A percentile compares a stretch with the other conserved stretches of the same genome.
phyloP scores from a whole-genome alignment of 768 basidiomycete genomes.

The Lentinula guzmanii region DNA sequence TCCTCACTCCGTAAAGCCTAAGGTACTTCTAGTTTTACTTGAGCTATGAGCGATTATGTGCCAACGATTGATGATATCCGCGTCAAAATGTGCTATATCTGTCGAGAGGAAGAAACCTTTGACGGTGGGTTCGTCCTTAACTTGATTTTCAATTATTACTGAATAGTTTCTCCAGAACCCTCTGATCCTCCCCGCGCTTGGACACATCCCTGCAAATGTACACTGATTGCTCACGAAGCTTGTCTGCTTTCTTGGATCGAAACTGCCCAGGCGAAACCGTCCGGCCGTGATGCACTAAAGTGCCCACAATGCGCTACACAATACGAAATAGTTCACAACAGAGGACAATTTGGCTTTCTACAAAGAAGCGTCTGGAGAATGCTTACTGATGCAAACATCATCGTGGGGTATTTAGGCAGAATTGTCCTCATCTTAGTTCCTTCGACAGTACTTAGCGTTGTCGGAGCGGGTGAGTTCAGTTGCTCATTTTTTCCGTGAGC shows the following conservation, averaged over 20 bases:
- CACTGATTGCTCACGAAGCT: constrained; percentile 72
- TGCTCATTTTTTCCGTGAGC: not conserved
- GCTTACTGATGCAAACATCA: not conserved
- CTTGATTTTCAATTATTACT: not conserved
- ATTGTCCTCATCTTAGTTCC: constrained; percentile 37
- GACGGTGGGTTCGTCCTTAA: constrained; percentile 30
- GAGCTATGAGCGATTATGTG: constrained; percentile 9
- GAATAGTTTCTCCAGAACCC: constrained; percentile 30
- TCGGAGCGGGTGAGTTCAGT: constrained; percentile 51
- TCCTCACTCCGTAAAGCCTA: not conserved
- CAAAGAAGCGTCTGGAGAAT: not conserved
- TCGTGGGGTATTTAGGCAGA: constrained; percentile 1
- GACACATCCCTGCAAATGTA: constrained; percentile 80
- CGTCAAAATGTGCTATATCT: constrained; percentile 78
- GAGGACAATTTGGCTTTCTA: constrained; percentile 9
- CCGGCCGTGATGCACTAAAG: constrained; percentile 56
- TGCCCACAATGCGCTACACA: constrained; percentile 70
- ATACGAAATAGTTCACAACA: constrained; percentile 49
- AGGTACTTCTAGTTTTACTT: not conserved
- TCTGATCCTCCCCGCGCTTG: constrained; percentile 44
- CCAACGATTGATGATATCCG: constrained; percentile 10
- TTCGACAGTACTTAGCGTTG: constrained; percentile 21
- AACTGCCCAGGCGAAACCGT: constrained; percentile 52
- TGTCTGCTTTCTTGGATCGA: constrained; percentile 80
- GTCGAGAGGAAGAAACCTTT: constrained; percentile 62